Base-by-base conservation (phyloP, 805 yeast genomes). In the Saturnispora sekii region DNA sequence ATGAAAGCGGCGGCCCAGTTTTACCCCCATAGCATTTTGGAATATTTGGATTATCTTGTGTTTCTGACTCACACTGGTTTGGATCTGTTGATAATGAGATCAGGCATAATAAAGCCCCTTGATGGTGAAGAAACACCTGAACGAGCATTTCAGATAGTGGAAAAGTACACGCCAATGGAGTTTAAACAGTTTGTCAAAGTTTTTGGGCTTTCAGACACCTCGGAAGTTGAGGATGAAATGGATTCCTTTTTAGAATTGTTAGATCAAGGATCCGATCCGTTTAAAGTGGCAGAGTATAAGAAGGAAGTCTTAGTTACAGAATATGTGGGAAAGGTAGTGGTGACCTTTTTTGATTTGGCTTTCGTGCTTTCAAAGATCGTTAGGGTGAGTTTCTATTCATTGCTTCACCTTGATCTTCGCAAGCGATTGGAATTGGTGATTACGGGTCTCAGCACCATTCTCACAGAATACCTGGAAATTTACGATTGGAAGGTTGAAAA, bases 31-130 rank as follows among this genome's bases (percentile, higher is more conserved):
- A 26, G 32, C n/a, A n/a, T 35, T 5, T 5, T 39, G n/a, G 18
- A 39, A 39, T 39, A 39, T 32, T 14, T 39, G 14, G 42, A 39
- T 39, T 39, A 39, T 31, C 15, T 39, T 6, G 17, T 17, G 36
- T 39, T 15, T 21, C 18, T 39, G 35, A 14, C 18, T n/a, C 26
- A 39, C 18, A 16, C 32, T 12, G 33, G 21, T 31, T 39, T 26
- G 28, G 18, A 31, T 11, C 32, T 12, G 18, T 14, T 39, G 26
- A 29, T 39, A 17, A 17, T 30, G 12, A 12, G 26, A n/a, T 39
- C 35, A 8, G 42, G 35, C 14, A 29, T 16, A 10, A 39, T 39
- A 16, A 31, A 35, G 14, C 36, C 42, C 5, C 11, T 34, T n/a
- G 37, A 34, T 9, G 16, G 15, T n/a, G 21, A 16, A 3, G 21